Percentiles rank a stretch among this genome's conserved stretches.
Conservation (phyloP, 352 stramenopile species). For the Pythium aphanidermatum region DNA sequence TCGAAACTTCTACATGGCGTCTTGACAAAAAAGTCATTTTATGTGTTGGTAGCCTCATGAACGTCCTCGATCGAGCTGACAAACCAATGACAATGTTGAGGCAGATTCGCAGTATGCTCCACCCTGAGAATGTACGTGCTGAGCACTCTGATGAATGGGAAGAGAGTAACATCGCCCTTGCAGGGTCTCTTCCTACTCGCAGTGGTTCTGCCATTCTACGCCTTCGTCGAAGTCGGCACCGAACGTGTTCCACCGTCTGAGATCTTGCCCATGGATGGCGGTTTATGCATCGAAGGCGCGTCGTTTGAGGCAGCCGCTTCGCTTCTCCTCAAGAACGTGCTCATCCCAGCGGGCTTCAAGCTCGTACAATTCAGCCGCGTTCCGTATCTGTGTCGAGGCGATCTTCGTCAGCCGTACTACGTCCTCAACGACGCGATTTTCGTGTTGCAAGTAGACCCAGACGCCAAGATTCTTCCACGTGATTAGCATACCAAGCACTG, state of each 20-base stretch:
- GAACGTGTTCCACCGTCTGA: slow-evolving; percentile 52
- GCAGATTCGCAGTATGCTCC: slow-evolving; percentile 68
- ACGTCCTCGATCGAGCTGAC: slow-evolving; percentile 77
- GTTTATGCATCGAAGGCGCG: slow-evolving; percentile 45
- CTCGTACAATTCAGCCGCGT: slow-evolving; percentile 75
- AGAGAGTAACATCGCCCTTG: too few relatives aligned
- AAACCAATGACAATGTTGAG: slow-evolving; percentile 72
- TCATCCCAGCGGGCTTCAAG: slow-evolving; percentile 66
- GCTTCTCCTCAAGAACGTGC: slow-evolving; percentile 58
- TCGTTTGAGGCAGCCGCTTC: slow-evolving; percentile 64
- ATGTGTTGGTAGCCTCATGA: slow-evolving; percentile 48
- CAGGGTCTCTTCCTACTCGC: slow-evolving; percentile 70
- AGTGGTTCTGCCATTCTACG: slow-evolving; percentile 74
- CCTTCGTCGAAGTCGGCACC: slow-evolving; percentile 78
- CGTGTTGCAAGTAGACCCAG: slow-evolving; percentile 52
- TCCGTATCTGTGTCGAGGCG: slow-evolving; percentile 75
- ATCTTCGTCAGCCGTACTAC: slow-evolving; percentile 77
- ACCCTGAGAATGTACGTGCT: slow-evolving; percentile 51
- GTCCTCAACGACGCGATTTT: slow-evolving; percentile 84
- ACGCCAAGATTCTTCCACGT: too few relatives aligned
- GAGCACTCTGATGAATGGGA: too few relatives aligned
- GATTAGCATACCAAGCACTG: too few relatives aligned
- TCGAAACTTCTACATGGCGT: neutral
- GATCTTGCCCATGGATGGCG: slow-evolving; percentile 59
- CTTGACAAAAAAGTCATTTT: neutral